Percentiles rank a stretch among this genome's conserved stretches.
Evolutionary conservation across 176 grass and related monocot species (phyloP).

Genomic region (Saccharum officinarum): DNA sequence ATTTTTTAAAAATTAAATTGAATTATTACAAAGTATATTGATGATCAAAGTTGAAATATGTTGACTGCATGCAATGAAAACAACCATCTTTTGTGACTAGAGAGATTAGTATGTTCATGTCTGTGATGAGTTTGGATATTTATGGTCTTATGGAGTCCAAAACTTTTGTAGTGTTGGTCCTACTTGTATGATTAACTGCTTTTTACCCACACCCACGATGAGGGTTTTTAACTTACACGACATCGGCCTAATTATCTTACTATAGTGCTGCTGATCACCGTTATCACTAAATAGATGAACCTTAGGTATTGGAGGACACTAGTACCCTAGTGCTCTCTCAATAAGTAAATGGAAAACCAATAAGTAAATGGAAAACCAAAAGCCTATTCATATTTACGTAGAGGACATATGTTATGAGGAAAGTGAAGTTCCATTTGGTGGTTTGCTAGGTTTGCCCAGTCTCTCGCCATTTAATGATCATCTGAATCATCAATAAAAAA

Average conservation of each 20-base stretch:
- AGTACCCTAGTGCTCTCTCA: background rate
- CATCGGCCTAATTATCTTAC: background rate
- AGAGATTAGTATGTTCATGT: background rate
- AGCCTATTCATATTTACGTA: background rate
- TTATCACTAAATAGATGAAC: background rate
- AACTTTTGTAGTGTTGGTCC: background rate
- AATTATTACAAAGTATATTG: background rate
- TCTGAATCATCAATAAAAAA: conserved; percentile 6
- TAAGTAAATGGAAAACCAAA: no score
- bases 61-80: background rate
- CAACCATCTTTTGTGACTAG: background rate
- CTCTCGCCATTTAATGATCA: background rate
- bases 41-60: background rate
- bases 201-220: background rate
- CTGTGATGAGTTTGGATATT: conserved; percentile 1
- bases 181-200: background rate
- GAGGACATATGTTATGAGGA: background rate
- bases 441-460: background rate
- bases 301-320: background rate
- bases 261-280: background rate
- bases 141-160: conserved; percentile 3
- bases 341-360: conserved; percentile 1
- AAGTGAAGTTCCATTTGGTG: conserved; percentile 19
- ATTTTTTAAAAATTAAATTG: background rate
- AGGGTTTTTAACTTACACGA: background rate